Percentiles rank a stretch among this genome's conserved stretches.
These are phyloP conservation scores for Aspergillus hortae DNA, from an alignment of 2,329 filamentous ascomycete species.

Conservation along the genomic window DNA sequence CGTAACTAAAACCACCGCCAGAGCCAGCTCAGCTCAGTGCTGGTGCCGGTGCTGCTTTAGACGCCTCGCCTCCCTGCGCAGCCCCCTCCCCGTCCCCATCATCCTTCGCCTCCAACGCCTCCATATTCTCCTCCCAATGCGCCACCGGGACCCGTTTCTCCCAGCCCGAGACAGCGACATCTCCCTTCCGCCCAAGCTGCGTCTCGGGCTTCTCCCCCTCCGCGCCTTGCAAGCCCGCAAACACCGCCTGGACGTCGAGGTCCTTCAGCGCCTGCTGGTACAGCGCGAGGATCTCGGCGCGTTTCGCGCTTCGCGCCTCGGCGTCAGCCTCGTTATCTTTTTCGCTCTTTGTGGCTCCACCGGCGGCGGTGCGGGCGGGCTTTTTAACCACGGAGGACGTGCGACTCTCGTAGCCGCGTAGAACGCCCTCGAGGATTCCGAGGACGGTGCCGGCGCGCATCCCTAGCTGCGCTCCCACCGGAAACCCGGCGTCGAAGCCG, in stretches of 20 bases:
- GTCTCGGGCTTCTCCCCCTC: constrained; percentile 26
- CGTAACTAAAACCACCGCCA: background rate
- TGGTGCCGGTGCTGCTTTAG: background rate
- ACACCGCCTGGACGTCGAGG: constrained; percentile 60
- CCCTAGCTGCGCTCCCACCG: constrained; percentile 77
- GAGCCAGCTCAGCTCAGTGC: background rate
- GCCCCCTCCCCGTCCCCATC: constrained; percentile 1
- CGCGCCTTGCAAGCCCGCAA: constrained; percentile 41
- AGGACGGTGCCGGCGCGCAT: constrained; percentile 69
- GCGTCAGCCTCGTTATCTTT: background rate
- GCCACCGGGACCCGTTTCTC: constrained; percentile 30
- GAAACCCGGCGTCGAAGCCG: constrained; percentile 89
- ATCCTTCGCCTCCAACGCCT: constrained; percentile 33
- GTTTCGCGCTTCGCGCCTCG: constrained; percentile 34
- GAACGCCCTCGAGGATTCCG: constrained; percentile 72
- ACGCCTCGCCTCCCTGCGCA: constrained; percentile 15
- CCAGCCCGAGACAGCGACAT: constrained; percentile 28
- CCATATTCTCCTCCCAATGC: constrained; percentile 39
- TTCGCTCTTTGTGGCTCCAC: background rate
- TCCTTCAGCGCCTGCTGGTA: constrained; percentile 53
- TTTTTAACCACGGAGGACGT: constrained; percentile 25
- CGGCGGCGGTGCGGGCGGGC: constrained; percentile 12
- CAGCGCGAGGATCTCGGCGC: constrained; percentile 31
- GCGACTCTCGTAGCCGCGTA: constrained; percentile 31
- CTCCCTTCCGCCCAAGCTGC: constrained; percentile 26